Base-by-base conservation (phyloP, 2,329 filamentous ascomycete species). In the Epichloe gansuensis region DNA sequence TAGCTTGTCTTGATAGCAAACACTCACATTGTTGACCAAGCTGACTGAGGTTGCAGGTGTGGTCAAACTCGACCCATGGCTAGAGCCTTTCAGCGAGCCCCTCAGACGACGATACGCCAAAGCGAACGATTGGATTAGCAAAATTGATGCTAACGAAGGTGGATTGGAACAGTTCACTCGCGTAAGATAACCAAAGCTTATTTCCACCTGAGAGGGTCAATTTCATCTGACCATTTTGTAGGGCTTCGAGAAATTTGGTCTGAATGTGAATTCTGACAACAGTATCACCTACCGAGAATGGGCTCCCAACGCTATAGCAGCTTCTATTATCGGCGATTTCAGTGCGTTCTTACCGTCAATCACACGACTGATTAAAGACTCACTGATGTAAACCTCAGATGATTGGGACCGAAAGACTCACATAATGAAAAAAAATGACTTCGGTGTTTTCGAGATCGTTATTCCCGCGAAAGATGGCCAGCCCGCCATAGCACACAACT, bases 281-380 rank as follows among this genome's bases (percentile, higher is more conserved):
- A 89, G 90, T 67, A 89, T 98, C 58, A 75, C 77, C 53, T 98
- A 98, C 69, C 80, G 89, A 60, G 93, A 98, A 77, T 98, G 93
- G 93, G 93, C 93, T 1, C 90, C 93, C 27, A 94, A 89, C 73
- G 91, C 89, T 51, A 74, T 81, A 41, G 77, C 86, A 63, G 93
- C 93, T 48, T 89, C 83, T 65, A 77, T 98, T 50, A 85, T 95
- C 60, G 93, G 93, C 55, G 93, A 97, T 60, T 98, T 97, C 75
- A 98, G 86, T 90, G 73, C 59, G 82, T 65, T 25, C 7, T 9
- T n/a, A 25, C 17, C n/a, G n/a, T 21, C n/a, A 15, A 15, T 4
- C 13, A 43, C 7, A 4, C 25, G 17, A 23, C 5, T 25, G 25
- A 13, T 17, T 4, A n/a, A 21, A 17, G 17, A 55, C 66, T 72